Evolutionary conservation across 371 early-diverging fungal species (phyloP).

Genomic region (Rhizopus sp.): DNA sequence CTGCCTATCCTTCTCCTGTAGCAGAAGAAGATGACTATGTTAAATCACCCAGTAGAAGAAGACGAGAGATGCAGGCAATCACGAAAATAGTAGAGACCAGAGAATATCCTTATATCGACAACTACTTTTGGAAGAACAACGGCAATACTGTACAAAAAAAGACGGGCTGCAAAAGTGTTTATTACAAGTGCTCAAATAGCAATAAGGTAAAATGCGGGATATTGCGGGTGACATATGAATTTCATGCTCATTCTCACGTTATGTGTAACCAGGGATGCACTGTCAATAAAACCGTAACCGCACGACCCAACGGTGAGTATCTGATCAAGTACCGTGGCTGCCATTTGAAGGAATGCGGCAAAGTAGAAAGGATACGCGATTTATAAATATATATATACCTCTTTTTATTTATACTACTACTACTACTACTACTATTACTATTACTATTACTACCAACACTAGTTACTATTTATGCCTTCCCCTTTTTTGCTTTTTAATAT

Average conservation of each 20-base stretch:
- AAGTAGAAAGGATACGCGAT: constrained; percentile 47
- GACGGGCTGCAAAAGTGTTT: constrained; percentile 65
- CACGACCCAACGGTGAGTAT: constrained; percentile 58
- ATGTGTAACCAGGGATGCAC: constrained; percentile 40
- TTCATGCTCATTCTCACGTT: constrained; percentile 26
- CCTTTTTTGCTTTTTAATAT: too few species aligned
- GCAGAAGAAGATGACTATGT: constrained; percentile 13
- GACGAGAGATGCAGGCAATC: constrained; percentile 69
- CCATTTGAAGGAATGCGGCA: constrained; percentile 59
- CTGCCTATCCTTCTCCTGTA: constrained; percentile 37
- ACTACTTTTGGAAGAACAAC: constrained; percentile 65
- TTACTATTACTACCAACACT: too few species aligned
- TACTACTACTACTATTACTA: too few species aligned
- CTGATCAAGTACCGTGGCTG: constrained; percentile 63
- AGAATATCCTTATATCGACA: constrained; percentile 56
- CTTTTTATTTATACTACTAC: too few species aligned
- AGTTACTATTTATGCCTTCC: too few species aligned
- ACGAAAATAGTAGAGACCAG: constrained; percentile 66
- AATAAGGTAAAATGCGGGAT: constrained; percentile 37
- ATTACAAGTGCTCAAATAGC: constrained; percentile 55
- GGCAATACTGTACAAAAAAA: constrained; percentile 62
- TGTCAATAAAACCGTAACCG: constrained; percentile 70
- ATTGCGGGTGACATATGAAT: constrained; percentile 41
- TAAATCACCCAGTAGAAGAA: constrained; percentile 45
- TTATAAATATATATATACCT: constrained; percentile 18